Conservation (phyloP, 2,329 filamentous ascomycete genomes). For the Pestalotiopsis sp. region DNA sequence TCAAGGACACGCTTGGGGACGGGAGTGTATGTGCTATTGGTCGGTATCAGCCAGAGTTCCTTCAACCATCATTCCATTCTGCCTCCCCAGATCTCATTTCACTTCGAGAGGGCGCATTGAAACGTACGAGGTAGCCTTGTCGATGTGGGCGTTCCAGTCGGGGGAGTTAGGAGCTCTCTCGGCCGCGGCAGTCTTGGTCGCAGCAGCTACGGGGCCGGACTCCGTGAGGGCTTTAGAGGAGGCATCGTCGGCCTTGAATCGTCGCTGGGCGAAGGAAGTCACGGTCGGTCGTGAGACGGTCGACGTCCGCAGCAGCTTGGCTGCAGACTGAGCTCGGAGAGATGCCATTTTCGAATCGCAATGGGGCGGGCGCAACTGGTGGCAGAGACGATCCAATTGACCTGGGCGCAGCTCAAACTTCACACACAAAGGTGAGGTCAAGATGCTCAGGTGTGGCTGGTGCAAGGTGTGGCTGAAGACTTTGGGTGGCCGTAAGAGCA, state of each 20-base stretch:
- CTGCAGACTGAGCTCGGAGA: slow-evolving; percentile 58
- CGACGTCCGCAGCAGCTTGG: slow-evolving; percentile 48
- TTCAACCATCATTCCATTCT: no score
- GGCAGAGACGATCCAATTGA: slow-evolving; percentile 9
- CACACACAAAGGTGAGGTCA: slow-evolving; percentile 1
- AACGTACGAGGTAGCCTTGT: slow-evolving; percentile 88
- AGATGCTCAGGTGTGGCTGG: neutral
- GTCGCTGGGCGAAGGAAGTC: slow-evolving; percentile 47
- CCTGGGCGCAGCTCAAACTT: neutral
- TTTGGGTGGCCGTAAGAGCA: neutral
- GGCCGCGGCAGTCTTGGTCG: slow-evolving; percentile 28
- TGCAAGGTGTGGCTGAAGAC: neutral
- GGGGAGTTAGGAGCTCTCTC: slow-evolving; percentile 63
- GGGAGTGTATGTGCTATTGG: slow-evolving; percentile 78
- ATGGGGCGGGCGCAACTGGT: slow-evolving; percentile 1
- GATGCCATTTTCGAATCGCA: slow-evolving; percentile 57
- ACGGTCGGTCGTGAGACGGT: slow-evolving; percentile 40
- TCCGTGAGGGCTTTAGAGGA: slow-evolving; percentile 41
- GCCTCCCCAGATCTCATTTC: slow-evolving; percentile 3
- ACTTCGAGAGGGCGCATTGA: neutral
- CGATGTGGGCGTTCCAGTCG: slow-evolving; percentile 78
- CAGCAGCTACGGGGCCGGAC: slow-evolving; percentile 30
- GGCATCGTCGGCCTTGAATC: slow-evolving; percentile 46
- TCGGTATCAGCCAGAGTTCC: neutral
- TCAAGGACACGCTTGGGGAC: slow-evolving; percentile 88